A percentile compares a stretch with the other conserved stretches of the same genome.
Evolutionary conservation across 2,329 filamentous ascomycete genomes (phyloP).

Genomic region (Xylariomycetidae sp.): DNA sequence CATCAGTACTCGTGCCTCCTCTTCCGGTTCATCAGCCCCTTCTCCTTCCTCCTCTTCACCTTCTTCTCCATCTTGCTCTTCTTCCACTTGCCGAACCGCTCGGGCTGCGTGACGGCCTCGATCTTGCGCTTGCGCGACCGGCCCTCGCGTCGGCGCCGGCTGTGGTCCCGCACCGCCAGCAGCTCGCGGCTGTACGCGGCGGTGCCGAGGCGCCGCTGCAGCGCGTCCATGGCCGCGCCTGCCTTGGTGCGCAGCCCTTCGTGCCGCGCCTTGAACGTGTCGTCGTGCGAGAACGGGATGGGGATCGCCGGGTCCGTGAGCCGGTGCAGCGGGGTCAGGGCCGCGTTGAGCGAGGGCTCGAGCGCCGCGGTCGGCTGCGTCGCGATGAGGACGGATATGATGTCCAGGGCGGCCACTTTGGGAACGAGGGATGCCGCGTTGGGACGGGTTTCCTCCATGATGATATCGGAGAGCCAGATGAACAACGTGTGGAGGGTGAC

Average conservation of each 20-base stretch:
- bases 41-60: conserved; percentile 77
- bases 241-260: conserved; percentile 68
- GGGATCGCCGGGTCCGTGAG: conserved; percentile 77
- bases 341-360: conserved; percentile 55
- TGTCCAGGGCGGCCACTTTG: conserved; percentile 70
- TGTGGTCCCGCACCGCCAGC: conserved; percentile 65
- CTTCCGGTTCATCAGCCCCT: conserved; percentile 66
- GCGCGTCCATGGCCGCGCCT: conserved; percentile 70
- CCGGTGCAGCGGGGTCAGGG: conserved; percentile 65
- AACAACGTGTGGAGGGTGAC: conserved; percentile 67
- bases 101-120: conserved; percentile 78
- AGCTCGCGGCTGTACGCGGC: conserved; percentile 73
- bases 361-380: conserved; percentile 56
- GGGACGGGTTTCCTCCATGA: conserved; percentile 69
- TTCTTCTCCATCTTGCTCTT: conserved; percentile 79
- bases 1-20: conserved; percentile 65
- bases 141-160: conserved; percentile 67
- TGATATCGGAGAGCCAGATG: conserved; percentile 69
- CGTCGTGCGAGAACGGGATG: conserved; percentile 65
- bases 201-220: conserved; percentile 83
- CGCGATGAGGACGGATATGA: conserved; percentile 65
- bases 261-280: conserved; percentile 63
- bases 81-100: conserved; percentile 74
- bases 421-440: conserved; percentile 61
- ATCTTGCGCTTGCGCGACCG: conserved; percentile 83